Evolutionary conservation across 371 early-diverging fungal genomes (phyloP).

Genomic region (Batkoa obscura): DNA sequence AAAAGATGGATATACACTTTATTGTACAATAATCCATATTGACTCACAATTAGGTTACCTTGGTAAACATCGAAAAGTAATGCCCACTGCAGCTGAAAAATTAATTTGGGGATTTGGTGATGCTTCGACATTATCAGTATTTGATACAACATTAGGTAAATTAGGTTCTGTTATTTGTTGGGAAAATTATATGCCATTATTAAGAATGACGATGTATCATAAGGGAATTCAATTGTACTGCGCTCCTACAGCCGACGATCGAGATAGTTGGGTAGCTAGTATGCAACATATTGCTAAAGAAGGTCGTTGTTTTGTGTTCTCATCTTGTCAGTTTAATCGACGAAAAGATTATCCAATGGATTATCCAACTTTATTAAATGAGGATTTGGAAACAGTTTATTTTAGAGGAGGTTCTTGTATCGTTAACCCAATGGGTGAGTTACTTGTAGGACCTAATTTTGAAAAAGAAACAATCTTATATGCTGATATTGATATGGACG

Average conservation of each 20-base stretch:
- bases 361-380: conserved; percentile 1
- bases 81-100: conserved; percentile 11
- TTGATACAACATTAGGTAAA: background rate
- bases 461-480: conserved; percentile 10
- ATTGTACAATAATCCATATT: conserved; percentile 9
- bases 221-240: conserved; percentile 12
- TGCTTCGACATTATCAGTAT: conserved; percentile 9
- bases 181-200: conserved; percentile 14
- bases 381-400: conserved; percentile 5
- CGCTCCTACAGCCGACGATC: conserved; percentile 12
- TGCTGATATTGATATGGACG: conserved; percentile 11
- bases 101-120: conserved; percentile 12
- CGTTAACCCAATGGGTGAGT: conserved; percentile 8
- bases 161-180: conserved; percentile 10
- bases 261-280: conserved; percentile 7
- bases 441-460: conserved; percentile 11
- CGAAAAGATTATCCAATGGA: conserved; percentile 10
- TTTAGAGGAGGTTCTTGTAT: conserved; percentile 12
- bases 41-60: conserved; percentile 9
- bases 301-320: conserved; percentile 12
- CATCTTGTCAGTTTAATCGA: conserved; percentile 9
- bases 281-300: conserved; percentile 13
- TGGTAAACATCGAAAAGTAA: conserved; percentile 12
- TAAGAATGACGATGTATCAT: conserved; percentile 7
- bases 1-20: conserved; percentile 7